Evolutionary conservation across 75 land plant species (phyloP).

Genomic region (Sequoiadendron giganteum): DNA sequence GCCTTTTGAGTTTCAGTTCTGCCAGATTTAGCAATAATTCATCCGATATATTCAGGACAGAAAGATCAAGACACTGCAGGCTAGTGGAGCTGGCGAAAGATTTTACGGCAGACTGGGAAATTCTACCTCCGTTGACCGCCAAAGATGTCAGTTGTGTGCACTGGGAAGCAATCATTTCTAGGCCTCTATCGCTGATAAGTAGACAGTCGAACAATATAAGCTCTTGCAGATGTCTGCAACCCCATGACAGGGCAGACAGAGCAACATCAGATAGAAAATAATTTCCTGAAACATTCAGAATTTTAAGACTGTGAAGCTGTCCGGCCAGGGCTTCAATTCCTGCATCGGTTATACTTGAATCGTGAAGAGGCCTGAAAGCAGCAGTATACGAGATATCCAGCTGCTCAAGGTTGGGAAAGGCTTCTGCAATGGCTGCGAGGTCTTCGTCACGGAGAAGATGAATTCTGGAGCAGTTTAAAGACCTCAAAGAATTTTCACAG

Average conservation of each 20-base stretch:
- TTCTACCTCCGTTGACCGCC: conserved; percentile 10
- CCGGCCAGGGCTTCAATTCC: conserved; percentile 26
- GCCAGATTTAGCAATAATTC: conserved; percentile 12
- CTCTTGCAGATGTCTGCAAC: conserved; percentile 22
- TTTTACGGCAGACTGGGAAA: conserved; percentile 9
- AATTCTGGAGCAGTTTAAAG: conserved; percentile 16
- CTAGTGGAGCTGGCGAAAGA: not conserved
- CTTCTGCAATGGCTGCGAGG: conserved; percentile 9
- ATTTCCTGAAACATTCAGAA: conserved; percentile 34
- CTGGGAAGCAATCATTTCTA: conserved; percentile 11
- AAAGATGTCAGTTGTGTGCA: conserved; percentile 7
- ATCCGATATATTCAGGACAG: conserved; percentile 18
- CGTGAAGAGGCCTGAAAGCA: not conserved
- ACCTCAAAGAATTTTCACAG: not conserved
- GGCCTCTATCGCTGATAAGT: conserved; percentile 25
- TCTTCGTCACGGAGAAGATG: conserved; percentile 1
- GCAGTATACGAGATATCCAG: conserved; percentile 15
- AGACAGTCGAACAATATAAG: conserved; percentile 17
- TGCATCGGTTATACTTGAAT: conserved; percentile 23
- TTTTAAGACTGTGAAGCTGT: conserved; percentile 13
- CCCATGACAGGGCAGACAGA: conserved; percentile 10
- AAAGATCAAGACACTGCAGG: conserved; percentile 2
- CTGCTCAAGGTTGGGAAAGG: conserved; percentile 15
- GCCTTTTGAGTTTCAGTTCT: conserved; percentile 16
- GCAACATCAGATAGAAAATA: conserved; percentile 28